A percentile compares a stretch with the other conserved stretches of the same genome.
phyloP scores from a whole-genome alignment of 2,329 filamentous ascomycete species.

The Fusarium coffeatum region DNA sequence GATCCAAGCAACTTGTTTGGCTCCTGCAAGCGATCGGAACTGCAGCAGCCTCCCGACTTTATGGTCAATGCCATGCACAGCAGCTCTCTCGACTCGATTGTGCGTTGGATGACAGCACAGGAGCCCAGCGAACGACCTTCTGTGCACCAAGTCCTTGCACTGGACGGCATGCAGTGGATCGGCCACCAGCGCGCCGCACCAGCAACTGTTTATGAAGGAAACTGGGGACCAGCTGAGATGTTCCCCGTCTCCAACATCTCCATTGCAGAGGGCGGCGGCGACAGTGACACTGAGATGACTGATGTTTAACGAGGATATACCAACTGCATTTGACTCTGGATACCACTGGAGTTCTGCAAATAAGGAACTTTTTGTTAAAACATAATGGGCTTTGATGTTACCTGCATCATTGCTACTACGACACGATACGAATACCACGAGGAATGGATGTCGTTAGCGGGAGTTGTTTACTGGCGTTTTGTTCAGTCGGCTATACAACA shows the following conservation, averaged over 20 bases:
- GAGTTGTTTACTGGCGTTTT: conserved; percentile 41
- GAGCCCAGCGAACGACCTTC: conserved; percentile 78
- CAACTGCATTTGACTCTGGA: conserved; percentile 50
- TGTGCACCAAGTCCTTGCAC: conserved; percentile 77
- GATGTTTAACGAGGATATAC: conserved; percentile 59
- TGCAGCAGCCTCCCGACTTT: conserved; percentile 79
- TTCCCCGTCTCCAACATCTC: conserved; percentile 55
- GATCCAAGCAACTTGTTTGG: conserved; percentile 57
- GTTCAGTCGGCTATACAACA: conserved; percentile 35
- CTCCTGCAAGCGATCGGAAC: conserved; percentile 61
- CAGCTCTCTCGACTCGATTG: conserved; percentile 84
- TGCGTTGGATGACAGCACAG: conserved; percentile 88
- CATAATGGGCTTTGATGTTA: conserved; percentile 36
- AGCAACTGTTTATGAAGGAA: conserved; percentile 96
- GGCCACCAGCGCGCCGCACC: conserved; percentile 80
- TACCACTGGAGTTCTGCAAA: conserved; percentile 42
- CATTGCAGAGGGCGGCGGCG: conserved; percentile 45
- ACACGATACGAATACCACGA: conserved; percentile 48
- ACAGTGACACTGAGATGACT: conserved; percentile 68
- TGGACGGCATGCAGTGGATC: conserved; percentile 84
- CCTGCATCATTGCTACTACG: conserved; percentile 40
- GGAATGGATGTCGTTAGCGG: conserved; percentile 41
- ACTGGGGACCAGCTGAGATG: conserved; percentile 84
- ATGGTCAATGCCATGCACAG: conserved; percentile 82
- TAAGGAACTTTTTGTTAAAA: conserved; percentile 40